Evolutionary conservation across 306 rosid species (phyloP).

Genomic region (Quercus glauca): DNA sequence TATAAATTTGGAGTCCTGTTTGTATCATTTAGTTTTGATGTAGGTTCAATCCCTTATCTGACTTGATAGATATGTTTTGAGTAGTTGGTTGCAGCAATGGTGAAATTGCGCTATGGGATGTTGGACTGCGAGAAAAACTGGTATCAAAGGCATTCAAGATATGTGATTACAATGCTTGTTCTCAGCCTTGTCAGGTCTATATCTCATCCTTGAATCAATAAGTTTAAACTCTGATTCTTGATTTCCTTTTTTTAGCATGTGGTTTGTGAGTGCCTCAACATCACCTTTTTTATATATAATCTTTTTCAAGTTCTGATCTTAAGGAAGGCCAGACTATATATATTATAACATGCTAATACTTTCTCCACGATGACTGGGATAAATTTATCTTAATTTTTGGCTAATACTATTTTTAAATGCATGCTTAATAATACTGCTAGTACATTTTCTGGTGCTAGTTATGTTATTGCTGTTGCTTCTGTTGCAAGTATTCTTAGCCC

Average conservation of each 20-base stretch:
- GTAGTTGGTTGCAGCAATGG: slow-evolving; percentile 61
- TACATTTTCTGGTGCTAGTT: too few species aligned
- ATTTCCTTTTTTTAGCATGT: background rate
- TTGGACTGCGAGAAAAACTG: slow-evolving; percentile 39
- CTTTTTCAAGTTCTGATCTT: too few species aligned
- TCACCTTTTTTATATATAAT: background rate
- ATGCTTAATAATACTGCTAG: too few species aligned
- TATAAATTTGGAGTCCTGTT: background rate
- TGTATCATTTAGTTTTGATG: background rate
- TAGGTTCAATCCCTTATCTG: background rate
- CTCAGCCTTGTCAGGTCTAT: slow-evolving; percentile 44
- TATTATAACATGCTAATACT: too few species aligned
- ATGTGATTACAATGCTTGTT: slow-evolving; percentile 28
- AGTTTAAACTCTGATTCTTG: background rate
- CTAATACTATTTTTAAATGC: too few species aligned
- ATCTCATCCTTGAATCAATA: background rate
- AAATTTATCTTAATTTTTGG: too few species aligned
- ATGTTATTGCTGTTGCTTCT: too few species aligned
- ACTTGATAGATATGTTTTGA: slow-evolving; percentile 27
- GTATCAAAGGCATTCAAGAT: slow-evolving; percentile 44
- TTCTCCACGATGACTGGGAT: too few species aligned
- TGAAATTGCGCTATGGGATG: slow-evolving; percentile 61
- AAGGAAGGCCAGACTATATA: too few species aligned
- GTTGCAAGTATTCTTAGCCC: too few species aligned
- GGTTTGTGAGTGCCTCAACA: background rate